Evolutionary conservation across 352 stramenopile genomes (phyloP), one percentile per base, ranked within the genome.

Genomic region (Globisporangium emineosum): DNA sequence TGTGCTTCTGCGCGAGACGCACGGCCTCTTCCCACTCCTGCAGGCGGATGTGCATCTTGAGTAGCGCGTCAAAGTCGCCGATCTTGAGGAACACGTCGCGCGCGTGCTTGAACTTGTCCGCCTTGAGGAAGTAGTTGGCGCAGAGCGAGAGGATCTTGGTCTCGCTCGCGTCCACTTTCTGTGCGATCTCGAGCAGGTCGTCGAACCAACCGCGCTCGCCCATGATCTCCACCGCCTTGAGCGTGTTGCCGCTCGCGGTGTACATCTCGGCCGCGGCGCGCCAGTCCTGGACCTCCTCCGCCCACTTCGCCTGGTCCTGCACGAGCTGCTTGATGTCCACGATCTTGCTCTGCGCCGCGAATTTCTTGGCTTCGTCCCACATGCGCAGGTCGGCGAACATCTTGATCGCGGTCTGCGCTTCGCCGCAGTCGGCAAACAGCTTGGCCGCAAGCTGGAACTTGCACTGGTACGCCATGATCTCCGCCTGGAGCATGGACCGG

Each of bases 331-430:
- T 80, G 50, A 95, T 87, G 67, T 98, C 89, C 33, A 94, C 71
- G 47, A 82, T 79, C 49, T 88, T 89, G 45, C 73, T 85, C 63
- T 89, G 83, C 12, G 75, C 79, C 3, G 93, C 91, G 50, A 97
- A 97, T 23, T 81, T 82, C 74, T 98, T 98, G 33, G 95, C 96
- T 60, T 98, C 87, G 33, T 98, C 93, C 93, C 94, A 98, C 76
- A 96, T 85, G 8, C 94, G 76, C 21, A 98, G 63, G 60, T 98
- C 91, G 0, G 88, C 81, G 70, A 97, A 98, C 78, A 98, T 92
- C 78, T 97, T 91, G 61, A 98, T 97, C 1, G 96, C 92, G 15
- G 79, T 81, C 37, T 91, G 74, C n/a, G 89, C 67, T 49, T 96
- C 83, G 37, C 81, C 86, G 55, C 79, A 86, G 59, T 96, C 82